Conservation (phyloP, 805 yeast species). For the Saccharomycopsis sp. region DNA sequence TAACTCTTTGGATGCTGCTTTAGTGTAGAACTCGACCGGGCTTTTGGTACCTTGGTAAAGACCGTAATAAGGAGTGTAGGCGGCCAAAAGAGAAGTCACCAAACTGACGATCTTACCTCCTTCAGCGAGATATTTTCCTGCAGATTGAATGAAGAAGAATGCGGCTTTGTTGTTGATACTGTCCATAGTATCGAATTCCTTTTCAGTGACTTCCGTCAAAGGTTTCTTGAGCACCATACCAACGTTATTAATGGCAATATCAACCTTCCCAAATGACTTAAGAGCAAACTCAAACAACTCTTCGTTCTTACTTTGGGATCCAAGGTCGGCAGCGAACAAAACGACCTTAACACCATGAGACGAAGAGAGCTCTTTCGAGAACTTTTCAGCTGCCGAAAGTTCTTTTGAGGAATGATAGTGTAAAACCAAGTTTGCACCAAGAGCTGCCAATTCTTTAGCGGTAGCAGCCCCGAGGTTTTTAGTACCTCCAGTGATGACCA, state of each 20-base stretch:
- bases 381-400: constrained; percentile 26
- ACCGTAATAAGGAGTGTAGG: constrained; percentile 49
- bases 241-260: constrained; percentile 61
- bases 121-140: constrained; percentile 43
- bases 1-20: constrained; percentile 50
- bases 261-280: constrained; percentile 35
- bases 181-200: constrained; percentile 50
- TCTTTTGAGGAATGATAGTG: constrained; percentile 47
- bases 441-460: constrained; percentile 46
- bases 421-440: constrained; percentile 46
- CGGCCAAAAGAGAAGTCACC: constrained; percentile 61
- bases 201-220: constrained; percentile 42
- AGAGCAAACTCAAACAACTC: constrained; percentile 42
- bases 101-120: constrained; percentile 49
- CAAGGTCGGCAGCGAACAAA: constrained; percentile 37
- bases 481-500: constrained; percentile 53
- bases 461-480: constrained; percentile 54
- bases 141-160: constrained; percentile 53
- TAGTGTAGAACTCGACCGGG: constrained; percentile 47
- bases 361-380: constrained; percentile 27
- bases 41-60: constrained; percentile 53
- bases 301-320: constrained; percentile 35
- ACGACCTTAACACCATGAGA: constrained; percentile 34
- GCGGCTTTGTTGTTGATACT: constrained; percentile 51
- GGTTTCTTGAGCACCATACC: constrained; percentile 64